These are phyloP conservation scores for Nitzschia sp. DNA, from an alignment of 108 stramenopile species.

Conservation along the genomic window DNA sequence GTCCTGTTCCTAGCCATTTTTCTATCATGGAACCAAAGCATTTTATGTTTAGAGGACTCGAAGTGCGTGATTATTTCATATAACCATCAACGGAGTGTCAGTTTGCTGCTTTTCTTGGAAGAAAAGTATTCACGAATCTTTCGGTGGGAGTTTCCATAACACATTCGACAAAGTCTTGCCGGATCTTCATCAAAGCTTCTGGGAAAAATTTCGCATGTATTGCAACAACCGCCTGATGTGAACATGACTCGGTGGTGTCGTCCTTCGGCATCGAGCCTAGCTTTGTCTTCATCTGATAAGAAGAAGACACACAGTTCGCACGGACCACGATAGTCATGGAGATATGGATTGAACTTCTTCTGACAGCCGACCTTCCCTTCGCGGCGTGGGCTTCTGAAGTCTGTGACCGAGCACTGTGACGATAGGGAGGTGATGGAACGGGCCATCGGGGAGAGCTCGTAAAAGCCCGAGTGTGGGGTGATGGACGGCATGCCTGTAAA, in stretches of 20 bases:
- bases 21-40: no score
- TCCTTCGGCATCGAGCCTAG: conserved; percentile 31
- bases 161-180: conserved; percentile 30
- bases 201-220: conserved; percentile 38
- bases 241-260: conserved; percentile 40
- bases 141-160: conserved; percentile 30
- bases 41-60: no score
- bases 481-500: background rate
- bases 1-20: no score
- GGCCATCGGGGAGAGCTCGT: background rate
- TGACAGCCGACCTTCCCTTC: conserved; percentile 22
- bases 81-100: no score
- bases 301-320: conserved; percentile 49
- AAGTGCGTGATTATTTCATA: no score
- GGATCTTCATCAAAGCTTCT: conserved; percentile 3
- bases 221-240: conserved; percentile 45
- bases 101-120: background rate
- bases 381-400: conserved; percentile 6
- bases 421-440: conserved; percentile 1
- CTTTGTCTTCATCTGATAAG: conserved; percentile 34
- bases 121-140: background rate
- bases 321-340: conserved; percentile 17
- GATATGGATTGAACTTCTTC: conserved; percentile 22
- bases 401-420: conserved; percentile 20
- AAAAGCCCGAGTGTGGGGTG: background rate